Base-by-base conservation (phyloP, 768 basidiomycete genomes). In the Cyathus striatus region DNA sequence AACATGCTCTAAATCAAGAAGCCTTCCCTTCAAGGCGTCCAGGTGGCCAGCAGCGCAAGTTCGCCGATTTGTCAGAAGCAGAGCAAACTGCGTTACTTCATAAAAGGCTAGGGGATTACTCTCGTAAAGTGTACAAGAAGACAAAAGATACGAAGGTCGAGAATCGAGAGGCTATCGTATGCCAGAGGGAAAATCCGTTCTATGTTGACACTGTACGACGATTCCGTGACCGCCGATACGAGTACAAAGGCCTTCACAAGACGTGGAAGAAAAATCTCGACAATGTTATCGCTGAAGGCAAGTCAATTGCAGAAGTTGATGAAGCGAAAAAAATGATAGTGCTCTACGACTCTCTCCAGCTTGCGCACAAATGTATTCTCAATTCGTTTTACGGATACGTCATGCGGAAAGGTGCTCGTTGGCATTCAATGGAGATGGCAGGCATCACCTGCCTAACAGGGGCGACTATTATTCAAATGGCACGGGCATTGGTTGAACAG, bases 361-460 rank as follows among this genome's bases (percentile, higher is more conserved):
- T 99, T 21, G 96, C 96, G 3, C 96, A 99, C 77, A 99, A 99
- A 69, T 97, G 94, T 58, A 99, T 99, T 59, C 79, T 99, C 51
- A 99, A 99, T 71, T 98, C 96, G 3, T 99, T 99, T 75, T 99
- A 99, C 59, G 96, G 96, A 25, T 99, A 99, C 54, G 95, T 99
- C 60, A 98, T 98, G 96, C 83, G 96, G 30, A 98, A 99, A 60
- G 96, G 96, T 41, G 96, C 96, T 14, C 74, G 96, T 23, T 99
- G 96, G 96, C 94, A 97, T 62, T 98, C 95, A 22, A 97, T 99
- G 96, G 96, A 99, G 70, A 99, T 99, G 96, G 96, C 96, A 1
- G 96, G 96, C 5, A 97, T 99, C 49, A 98, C 96, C 9, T 99
- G 96, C 66, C 70, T 98, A 41, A 98, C 96, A 0, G 96, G 96